phyloP scores from a whole-genome alignment of 345 rosid genomes.

The Reutealis trisperma region DNA sequence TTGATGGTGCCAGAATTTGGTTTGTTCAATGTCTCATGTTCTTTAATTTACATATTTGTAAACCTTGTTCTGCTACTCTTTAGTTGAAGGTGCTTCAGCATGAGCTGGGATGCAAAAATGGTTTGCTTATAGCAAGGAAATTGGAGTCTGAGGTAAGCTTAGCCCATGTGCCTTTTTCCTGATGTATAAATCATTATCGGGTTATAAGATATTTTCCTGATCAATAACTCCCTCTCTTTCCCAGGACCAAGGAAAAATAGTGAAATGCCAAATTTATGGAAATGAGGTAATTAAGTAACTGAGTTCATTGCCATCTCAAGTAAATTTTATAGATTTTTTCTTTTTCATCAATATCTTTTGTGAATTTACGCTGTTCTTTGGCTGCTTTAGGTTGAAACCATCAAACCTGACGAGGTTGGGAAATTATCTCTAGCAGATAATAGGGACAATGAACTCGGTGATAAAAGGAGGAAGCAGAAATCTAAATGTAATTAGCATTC shows the following conservation, averaged over 20 bases:
- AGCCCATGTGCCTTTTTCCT: background rate
- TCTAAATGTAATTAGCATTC: conserved; percentile 38
- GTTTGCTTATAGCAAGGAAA: conserved; percentile 44
- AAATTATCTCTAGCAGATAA: conserved; percentile 23
- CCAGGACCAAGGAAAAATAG: conserved; percentile 38
- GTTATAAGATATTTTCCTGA: conserved; percentile 10
- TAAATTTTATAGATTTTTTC: conserved; percentile 6
- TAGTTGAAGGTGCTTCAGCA: conserved; percentile 67
- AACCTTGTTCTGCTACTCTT: conserved; percentile 22
- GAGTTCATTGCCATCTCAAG: background rate
- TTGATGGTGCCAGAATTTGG: background rate
- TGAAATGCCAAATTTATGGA: conserved; percentile 26
- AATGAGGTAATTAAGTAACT: conserved; percentile 31
- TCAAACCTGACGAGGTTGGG: conserved; percentile 19
- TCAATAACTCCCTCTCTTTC: conserved; percentile 10
- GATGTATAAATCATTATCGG: background rate
- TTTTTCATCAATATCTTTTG: conserved; percentile 11
- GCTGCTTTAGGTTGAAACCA: conserved; percentile 38
- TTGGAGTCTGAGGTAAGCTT: conserved; percentile 36
- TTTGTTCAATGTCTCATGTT: background rate
- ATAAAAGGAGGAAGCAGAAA: conserved; percentile 36
- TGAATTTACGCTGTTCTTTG: conserved; percentile 26
- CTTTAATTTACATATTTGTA: conserved; percentile 17
- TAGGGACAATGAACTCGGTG: conserved; percentile 25
- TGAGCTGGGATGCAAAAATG: conserved; percentile 69